Conservation (phyloP, 306 rosid species). For the Morella rubra region DNA sequence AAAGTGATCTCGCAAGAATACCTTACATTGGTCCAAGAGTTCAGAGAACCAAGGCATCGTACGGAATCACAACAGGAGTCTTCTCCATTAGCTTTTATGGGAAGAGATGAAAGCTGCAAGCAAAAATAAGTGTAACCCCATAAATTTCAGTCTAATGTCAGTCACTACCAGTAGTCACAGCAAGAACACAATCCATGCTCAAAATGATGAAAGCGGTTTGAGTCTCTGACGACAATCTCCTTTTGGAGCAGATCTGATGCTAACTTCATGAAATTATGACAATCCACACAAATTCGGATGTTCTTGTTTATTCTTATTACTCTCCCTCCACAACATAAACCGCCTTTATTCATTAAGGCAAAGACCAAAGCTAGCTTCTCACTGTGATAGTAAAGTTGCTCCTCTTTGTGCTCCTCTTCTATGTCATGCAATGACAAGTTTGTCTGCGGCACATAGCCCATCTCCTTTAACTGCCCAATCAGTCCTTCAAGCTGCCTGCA, state of each 20-base stretch:
- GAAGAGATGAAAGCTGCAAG: background rate
- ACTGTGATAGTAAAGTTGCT: conserved; percentile 74
- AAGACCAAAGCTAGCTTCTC: conserved; percentile 86
- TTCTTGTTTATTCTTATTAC: conserved; percentile 78
- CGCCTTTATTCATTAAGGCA: conserved; percentile 59
- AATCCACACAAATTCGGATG: conserved; percentile 85
- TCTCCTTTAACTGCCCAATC: conserved; percentile 62
- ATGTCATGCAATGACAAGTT: conserved; percentile 61
- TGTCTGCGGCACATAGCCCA: conserved; percentile 79
- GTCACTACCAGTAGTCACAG: conserved; percentile 68
- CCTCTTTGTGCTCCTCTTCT: conserved; percentile 80
- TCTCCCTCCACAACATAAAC: conserved; percentile 33
- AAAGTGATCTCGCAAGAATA: background rate
- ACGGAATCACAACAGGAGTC: background rate
- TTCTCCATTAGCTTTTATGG: background rate
- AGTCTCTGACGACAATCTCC: conserved; percentile 83
- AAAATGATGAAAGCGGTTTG: conserved; percentile 87
- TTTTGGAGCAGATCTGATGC: conserved; percentile 57
- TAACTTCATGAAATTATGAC: conserved; percentile 88
- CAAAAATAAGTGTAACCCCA: background rate
- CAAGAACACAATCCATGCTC: conserved; percentile 72
- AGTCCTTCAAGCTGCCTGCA: conserved; percentile 52
- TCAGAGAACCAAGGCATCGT: background rate
- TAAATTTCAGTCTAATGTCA: conserved; percentile 8
- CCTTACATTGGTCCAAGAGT: background rate